A percentile compares a stretch with the other conserved stretches of the same genome.
These are phyloP conservation scores for Chytriomyces sp. DNA, from an alignment of 192 early-diverging fungal species.

Conservation along the genomic window DNA sequence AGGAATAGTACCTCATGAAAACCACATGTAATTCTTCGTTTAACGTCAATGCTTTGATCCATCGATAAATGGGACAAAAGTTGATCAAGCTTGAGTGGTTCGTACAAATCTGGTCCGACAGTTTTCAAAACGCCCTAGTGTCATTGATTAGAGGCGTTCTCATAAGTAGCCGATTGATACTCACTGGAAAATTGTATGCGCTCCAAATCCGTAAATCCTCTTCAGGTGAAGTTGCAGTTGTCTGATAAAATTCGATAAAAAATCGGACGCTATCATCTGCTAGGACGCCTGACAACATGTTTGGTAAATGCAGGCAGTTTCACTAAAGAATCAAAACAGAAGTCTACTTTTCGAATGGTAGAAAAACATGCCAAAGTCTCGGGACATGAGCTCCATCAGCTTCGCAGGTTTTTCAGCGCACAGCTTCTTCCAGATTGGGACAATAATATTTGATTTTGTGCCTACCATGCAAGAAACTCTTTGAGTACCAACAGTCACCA, in stretches of 20 bases:
- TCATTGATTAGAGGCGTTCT: background rate
- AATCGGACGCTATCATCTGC: constrained; percentile 38
- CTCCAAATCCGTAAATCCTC: constrained; percentile 41
- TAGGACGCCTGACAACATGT: constrained; percentile 34
- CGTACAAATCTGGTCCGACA: constrained; percentile 36
- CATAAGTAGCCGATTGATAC: background rate
- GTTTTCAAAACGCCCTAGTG: constrained; percentile 36
- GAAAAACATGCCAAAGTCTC: constrained; percentile 49
- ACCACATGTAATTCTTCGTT: constrained; percentile 42
- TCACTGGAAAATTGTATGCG: constrained; percentile 56
- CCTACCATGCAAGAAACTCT: constrained; percentile 20
- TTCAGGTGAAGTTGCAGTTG: constrained; percentile 25
- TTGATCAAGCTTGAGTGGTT: constrained; percentile 42
- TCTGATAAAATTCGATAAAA: constrained; percentile 50
- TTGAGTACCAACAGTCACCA: background rate
- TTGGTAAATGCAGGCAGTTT: no score
- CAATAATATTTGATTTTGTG: constrained; percentile 37
- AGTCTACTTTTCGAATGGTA: constrained; percentile 40
- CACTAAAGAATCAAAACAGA: background rate
- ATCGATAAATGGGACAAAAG: constrained; percentile 31
- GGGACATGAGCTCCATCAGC: constrained; percentile 37
- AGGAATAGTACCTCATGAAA: constrained; percentile 30
- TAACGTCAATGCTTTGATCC: constrained; percentile 35
- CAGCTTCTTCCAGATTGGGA: constrained; percentile 52
- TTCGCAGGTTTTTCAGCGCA: constrained; percentile 42